A percentile compares a stretch with the other conserved stretches of the same genome.
These are phyloP conservation scores for Caloboletus inedulis DNA, from an alignment of 1,284 basidiomycete genomes.

Conservation along the genomic window DNA sequence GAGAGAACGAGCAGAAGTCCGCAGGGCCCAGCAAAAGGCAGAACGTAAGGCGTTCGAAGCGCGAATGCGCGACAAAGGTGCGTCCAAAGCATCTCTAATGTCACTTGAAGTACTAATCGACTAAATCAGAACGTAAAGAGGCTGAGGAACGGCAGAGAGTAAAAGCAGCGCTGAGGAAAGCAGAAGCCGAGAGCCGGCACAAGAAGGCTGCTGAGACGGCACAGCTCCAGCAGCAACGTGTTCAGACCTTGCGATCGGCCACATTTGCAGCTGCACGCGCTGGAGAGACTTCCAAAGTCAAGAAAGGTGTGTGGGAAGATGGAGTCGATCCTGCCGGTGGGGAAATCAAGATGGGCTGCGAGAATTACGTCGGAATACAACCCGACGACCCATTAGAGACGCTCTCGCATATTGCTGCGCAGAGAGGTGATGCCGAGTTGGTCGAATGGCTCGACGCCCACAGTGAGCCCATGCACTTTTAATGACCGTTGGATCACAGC, in stretches of 20 bases:
- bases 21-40: conserved; percentile 45
- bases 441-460: conserved; percentile 68
- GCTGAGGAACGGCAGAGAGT: conserved; percentile 57
- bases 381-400: conserved; percentile 62
- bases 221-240: conserved; percentile 43
- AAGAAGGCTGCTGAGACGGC: conserved; percentile 50
- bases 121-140: conserved; percentile 40
- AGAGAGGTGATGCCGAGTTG: conserved; percentile 51
- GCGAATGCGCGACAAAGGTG: conserved; percentile 32
- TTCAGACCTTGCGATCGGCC: conserved; percentile 54
- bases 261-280: conserved; percentile 61
- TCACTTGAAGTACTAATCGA: conserved; percentile 17
- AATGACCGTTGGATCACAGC: conserved; percentile 19
- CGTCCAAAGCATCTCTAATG: not conserved
- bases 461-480: conserved; percentile 43
- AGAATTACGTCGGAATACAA: conserved; percentile 43
- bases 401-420: conserved; percentile 61
- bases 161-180: conserved; percentile 54
- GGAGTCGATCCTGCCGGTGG: conserved; percentile 66
- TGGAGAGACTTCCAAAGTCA: conserved; percentile 51
- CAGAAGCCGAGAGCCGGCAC: conserved; percentile 47
- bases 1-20: conserved; percentile 48
- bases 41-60: conserved; percentile 49
- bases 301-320: conserved; percentile 64
- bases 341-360: conserved; percentile 57